Percentiles rank a stretch among this genome's conserved stretches.
These are phyloP conservation scores for Pleurotus tuber-regium DNA, from an alignment of 768 basidiomycete genomes.

Conservation along the genomic window DNA sequence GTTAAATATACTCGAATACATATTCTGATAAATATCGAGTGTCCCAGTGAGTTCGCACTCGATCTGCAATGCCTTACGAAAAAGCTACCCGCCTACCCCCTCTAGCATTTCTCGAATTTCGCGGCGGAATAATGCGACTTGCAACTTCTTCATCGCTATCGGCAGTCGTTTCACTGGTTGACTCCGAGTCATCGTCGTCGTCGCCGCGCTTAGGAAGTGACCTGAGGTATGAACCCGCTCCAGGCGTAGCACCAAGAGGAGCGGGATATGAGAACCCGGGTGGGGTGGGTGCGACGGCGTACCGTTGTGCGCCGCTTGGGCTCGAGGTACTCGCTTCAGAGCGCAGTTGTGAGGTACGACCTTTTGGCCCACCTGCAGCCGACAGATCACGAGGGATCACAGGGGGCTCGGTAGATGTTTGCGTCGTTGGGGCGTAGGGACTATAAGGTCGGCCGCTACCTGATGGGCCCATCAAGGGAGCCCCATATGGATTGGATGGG, in stretches of 20 bases:
- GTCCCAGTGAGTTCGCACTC: too few species aligned
- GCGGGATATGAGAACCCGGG: conserved; percentile 9
- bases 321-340: background rate
- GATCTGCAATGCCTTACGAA: too few species aligned
- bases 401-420: background rate
- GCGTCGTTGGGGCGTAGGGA: background rate
- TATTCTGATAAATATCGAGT: too few species aligned
- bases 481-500: background rate
- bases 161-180: background rate
- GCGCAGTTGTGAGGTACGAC: background rate
- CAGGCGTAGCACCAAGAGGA: background rate
- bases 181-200: background rate
- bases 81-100: too few species aligned
- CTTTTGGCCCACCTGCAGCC: background rate
- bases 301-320: background rate
- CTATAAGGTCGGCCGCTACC: background rate
- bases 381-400: background rate
- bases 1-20: too few species aligned
- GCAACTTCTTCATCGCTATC: background rate
- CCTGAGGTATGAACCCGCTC: background rate
- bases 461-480: background rate
- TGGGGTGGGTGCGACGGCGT: conserved; percentile 1
- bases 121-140: background rate
- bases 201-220: background rate
- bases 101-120: too few species aligned